These are phyloP conservation scores for Aspergillus sp. DNA, from an alignment of 2,329 filamentous ascomycete species.

Conservation along the genomic window DNA sequence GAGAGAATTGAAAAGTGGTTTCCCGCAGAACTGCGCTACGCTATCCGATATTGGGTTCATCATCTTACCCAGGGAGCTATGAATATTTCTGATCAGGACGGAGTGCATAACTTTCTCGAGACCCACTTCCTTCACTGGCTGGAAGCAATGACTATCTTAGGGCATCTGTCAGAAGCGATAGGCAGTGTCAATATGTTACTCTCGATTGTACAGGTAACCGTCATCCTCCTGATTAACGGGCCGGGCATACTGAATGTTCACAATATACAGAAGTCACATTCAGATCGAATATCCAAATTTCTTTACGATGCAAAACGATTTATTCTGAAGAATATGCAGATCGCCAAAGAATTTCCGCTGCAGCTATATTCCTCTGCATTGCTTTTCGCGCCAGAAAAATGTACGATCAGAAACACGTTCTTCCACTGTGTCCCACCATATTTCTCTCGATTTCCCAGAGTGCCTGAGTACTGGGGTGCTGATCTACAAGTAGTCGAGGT, in stretches of 20 bases:
- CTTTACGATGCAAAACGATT: slow-evolving; percentile 35
- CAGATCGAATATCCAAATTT: slow-evolving; percentile 17
- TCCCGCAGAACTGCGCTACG: slow-evolving; percentile 25
- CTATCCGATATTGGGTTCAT: slow-evolving; percentile 30
- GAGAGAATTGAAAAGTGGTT: slow-evolving; percentile 9
- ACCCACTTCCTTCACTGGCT: slow-evolving; percentile 29
- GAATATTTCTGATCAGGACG: neutral
- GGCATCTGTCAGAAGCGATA: slow-evolving; percentile 17
- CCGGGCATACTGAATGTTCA: too few relatives aligned
- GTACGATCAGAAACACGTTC: slow-evolving; percentile 27
- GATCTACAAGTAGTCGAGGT: neutral
- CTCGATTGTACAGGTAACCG: slow-evolving; percentile 11
- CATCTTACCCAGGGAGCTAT: slow-evolving; percentile 21
- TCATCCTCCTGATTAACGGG: neutral
- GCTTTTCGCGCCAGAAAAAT: slow-evolving; percentile 31
- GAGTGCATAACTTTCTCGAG: slow-evolving; percentile 7
- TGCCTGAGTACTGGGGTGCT: slow-evolving; percentile 10
- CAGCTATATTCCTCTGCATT: slow-evolving; percentile 38
- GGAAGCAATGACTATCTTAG: slow-evolving; percentile 25
- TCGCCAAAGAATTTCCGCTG: slow-evolving; percentile 34
- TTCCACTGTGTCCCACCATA: neutral
- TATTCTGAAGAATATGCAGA: slow-evolving; percentile 27
- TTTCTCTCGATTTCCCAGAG: neutral
- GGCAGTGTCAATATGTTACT: slow-evolving; percentile 18
- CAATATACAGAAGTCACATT: too few relatives aligned